Percentiles rank a stretch among this genome's conserved stretches.
Conservation (phyloP, 768 basidiomycete species). For the Trametes maxima region DNA sequence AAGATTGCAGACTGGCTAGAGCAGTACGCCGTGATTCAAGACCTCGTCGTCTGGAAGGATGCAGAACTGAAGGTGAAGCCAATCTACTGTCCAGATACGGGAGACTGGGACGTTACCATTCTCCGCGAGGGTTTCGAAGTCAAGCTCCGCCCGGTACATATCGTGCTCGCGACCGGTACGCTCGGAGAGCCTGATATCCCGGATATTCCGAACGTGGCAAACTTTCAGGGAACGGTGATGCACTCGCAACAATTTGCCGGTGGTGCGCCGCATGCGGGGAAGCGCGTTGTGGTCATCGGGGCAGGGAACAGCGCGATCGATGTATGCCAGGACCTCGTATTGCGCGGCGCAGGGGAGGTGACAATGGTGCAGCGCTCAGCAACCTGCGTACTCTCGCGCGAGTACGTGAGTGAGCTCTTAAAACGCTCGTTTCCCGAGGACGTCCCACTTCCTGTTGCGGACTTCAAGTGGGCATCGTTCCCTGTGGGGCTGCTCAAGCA, state of each 20-base stretch:
- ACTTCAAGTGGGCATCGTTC: conserved; percentile 39
- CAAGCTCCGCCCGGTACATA: conserved; percentile 48
- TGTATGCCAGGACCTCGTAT: conserved; percentile 40
- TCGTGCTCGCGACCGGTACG: conserved; percentile 61
- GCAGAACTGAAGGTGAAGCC: conserved; percentile 42
- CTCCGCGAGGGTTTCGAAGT: conserved; percentile 38
- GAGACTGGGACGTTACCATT: conserved; percentile 50
- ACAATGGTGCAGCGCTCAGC: conserved; percentile 47
- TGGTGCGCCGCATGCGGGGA: conserved; percentile 53
- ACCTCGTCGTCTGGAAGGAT: conserved; percentile 66
- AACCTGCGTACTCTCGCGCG: conserved; percentile 36
- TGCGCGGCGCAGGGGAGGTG: conserved; percentile 36
- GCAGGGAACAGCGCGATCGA: conserved; percentile 49
- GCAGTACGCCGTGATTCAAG: conserved; percentile 57
- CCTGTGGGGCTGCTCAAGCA: conserved; percentile 25
- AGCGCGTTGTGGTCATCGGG: conserved; percentile 69
- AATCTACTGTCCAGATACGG: conserved; percentile 39
- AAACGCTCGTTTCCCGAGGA: conserved; percentile 24
- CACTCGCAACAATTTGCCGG: conserved; percentile 57
- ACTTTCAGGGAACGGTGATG: conserved; percentile 51
- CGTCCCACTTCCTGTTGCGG: conserved; percentile 40
- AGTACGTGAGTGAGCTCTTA: background rate
- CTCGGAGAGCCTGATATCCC: conserved; percentile 50
- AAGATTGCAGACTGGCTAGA: conserved; percentile 76
- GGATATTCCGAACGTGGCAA: conserved; percentile 44